A percentile compares a stretch with the other conserved stretches of the same genome.
phyloP scores from a whole-genome alignment of 2,329 filamentous ascomycete species.

The Colletotrichum graminicola region DNA sequence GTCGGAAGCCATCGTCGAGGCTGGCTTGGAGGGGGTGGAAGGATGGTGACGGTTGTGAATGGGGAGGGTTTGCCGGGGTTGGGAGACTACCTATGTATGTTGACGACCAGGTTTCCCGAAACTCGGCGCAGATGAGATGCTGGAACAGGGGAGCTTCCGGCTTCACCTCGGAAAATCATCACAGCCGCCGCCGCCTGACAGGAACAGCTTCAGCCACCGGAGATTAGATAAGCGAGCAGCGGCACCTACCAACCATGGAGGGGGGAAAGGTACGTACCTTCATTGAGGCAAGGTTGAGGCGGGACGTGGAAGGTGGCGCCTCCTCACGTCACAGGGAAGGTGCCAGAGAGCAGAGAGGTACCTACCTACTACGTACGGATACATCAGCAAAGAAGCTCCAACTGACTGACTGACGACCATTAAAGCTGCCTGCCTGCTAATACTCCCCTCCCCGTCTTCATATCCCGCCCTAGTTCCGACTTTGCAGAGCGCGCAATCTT shows the following conservation, averaged over 20 bases:
- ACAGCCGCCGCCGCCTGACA: conserved; percentile 11
- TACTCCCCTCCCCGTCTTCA: neutral
- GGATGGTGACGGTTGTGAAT: neutral
- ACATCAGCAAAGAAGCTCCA: conserved; percentile 28
- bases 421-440: conserved; percentile 32
- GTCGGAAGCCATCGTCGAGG: conserved; percentile 65
- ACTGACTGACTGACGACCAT: conserved; percentile 36
- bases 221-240: conserved; percentile 9
- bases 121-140: conserved; percentile 24
- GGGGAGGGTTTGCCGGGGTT: conserved; percentile 4
- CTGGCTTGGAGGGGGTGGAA: neutral
- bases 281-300: neutral
- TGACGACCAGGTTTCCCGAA: conserved; percentile 31
- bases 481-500: neutral
- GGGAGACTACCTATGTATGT: conserved; percentile 5
- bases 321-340: conserved; percentile 40
- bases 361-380: conserved; percentile 9
- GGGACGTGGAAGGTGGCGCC: conserved; percentile 15
- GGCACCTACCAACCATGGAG: neutral
- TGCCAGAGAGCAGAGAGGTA: conserved; percentile 26
- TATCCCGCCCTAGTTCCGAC: neutral
- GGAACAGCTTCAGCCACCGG: conserved; percentile 13
- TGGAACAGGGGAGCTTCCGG: conserved; percentile 30
- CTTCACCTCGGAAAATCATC: conserved; percentile 40
- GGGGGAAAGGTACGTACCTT: neutral